phyloP scores from a whole-genome alignment of 306 rosid species.

The Oxytropis ochrocephala region DNA sequence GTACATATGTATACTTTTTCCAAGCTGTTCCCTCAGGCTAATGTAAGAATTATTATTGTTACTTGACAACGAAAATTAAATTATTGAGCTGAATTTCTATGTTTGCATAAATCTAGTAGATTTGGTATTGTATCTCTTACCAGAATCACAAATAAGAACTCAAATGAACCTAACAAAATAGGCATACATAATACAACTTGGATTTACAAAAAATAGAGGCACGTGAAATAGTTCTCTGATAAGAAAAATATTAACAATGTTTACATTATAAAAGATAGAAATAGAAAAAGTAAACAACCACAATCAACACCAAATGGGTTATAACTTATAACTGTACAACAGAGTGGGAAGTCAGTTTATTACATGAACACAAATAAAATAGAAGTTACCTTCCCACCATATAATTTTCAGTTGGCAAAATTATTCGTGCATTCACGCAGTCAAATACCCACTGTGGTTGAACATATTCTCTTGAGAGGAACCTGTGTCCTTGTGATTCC shows the following conservation, averaged over 20 bases:
- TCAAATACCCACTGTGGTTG: constrained; percentile 98
- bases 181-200: not conserved
- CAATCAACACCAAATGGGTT: not conserved
- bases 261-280: not conserved
- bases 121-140: not conserved
- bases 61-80: not conserved
- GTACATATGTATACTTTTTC: not conserved
- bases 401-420: constrained; percentile 71
- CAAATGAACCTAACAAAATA: not conserved
- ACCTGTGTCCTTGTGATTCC: constrained; percentile 62
- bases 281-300: not conserved
- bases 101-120: not conserved
- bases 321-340: not conserved
- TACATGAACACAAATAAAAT: not conserved
- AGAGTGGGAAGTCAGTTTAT: not conserved
- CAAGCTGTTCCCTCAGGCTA: not conserved
- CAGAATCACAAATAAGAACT: not conserved
- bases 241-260: too few relatives aligned
- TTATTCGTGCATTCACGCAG: constrained; percentile 65
- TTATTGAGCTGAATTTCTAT: not conserved
- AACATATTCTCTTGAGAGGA: constrained; percentile 72
- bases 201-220: not conserved
- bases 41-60: not conserved
- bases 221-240: not conserved
- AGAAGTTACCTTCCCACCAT: constrained; percentile 74